Evolutionary conservation across 208 protist genomes (phyloP).

Genomic region (Wallacemonas collosoma): DNA sequence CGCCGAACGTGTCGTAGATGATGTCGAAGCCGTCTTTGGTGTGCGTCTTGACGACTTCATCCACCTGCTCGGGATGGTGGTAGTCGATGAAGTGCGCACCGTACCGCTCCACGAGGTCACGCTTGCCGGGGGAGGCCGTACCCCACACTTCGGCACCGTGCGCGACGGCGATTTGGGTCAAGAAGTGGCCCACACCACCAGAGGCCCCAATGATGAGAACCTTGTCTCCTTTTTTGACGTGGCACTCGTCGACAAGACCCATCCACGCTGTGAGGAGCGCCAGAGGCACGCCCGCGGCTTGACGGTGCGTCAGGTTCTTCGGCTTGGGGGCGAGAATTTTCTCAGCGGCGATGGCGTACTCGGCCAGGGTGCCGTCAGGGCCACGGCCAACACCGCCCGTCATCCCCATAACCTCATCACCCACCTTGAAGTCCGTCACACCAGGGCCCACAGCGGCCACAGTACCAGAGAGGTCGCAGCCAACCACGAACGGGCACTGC

Average conservation of each 20-base stretch:
- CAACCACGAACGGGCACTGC: conserved; percentile 7
- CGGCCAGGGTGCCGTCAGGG: conserved; percentile 25
- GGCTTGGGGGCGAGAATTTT: conserved; percentile 19
- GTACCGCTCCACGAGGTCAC: conserved; percentile 21
- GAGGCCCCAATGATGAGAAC: conserved; percentile 21
- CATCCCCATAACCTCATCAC: conserved; percentile 25
- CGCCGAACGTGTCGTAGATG: conserved; percentile 23
- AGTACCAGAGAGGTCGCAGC: conserved; percentile 24
- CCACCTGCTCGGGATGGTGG: conserved; percentile 15
- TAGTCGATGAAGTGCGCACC: conserved; percentile 22
- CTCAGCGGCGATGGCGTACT: conserved; percentile 21
- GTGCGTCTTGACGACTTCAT: conserved; percentile 8
- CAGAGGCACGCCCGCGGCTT: conserved; percentile 22
- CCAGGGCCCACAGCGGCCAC: conserved; percentile 17
- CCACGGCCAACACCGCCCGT: conserved; percentile 17
- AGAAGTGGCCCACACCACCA: conserved; percentile 25
- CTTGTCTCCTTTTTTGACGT: conserved; percentile 18
- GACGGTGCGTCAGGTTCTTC: conserved; percentile 20
- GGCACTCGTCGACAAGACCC: conserved; percentile 10
- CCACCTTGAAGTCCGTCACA: conserved; percentile 20
- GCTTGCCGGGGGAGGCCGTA: conserved; percentile 14
- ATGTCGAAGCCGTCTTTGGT: conserved; percentile 19
- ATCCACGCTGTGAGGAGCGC: conserved; percentile 23
- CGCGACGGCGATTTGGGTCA: conserved; percentile 18
- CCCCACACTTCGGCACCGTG: conserved; percentile 22